Percentiles rank a stretch among this genome's conserved stretches.
phyloP scores from a whole-genome alignment of 73 alveolate species.

The Paramecium sexaurelia region DNA sequence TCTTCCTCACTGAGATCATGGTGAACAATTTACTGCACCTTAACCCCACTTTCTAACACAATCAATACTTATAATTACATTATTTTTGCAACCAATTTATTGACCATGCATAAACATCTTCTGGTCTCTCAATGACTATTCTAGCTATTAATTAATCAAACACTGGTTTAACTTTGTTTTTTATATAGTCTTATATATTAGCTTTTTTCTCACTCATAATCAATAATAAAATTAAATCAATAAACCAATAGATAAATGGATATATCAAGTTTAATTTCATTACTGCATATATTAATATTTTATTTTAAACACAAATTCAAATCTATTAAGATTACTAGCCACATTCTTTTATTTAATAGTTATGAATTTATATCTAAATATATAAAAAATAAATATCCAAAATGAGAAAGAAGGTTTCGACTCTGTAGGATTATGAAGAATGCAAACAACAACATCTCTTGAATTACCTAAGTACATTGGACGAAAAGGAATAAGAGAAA shows the following conservation, averaged over 20 bases:
- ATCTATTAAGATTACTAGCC: neutral
- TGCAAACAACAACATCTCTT: neutral
- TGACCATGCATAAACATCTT: slow-evolving; percentile 43
- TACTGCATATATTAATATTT: neutral
- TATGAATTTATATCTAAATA: neutral
- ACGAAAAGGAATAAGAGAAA: neutral
- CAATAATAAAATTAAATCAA: neutral
- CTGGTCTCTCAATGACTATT: slow-evolving; percentile 54
- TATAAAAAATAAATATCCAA: neutral
- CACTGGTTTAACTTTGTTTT: slow-evolving; percentile 46
- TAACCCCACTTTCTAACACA: slow-evolving; percentile 30
- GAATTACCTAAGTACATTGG: neutral
- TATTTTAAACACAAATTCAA: neutral
- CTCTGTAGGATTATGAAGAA: neutral
- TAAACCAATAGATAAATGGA: neutral
- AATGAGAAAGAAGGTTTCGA: slow-evolving; percentile 25
- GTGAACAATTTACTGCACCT: neutral
- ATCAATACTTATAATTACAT: neutral
- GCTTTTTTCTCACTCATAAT: slow-evolving; percentile 1
- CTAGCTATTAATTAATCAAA: slow-evolving; percentile 27
- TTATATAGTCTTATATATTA: slow-evolving; percentile 11
- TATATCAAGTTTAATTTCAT: neutral
- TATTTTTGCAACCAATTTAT: slow-evolving; percentile 54
- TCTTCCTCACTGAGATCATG: slow-evolving; percentile 52
- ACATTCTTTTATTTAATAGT: too few relatives aligned